Conservation (phyloP, 2,329 filamentous ascomycete genomes). For the Scedosporium minutisporum region DNA sequence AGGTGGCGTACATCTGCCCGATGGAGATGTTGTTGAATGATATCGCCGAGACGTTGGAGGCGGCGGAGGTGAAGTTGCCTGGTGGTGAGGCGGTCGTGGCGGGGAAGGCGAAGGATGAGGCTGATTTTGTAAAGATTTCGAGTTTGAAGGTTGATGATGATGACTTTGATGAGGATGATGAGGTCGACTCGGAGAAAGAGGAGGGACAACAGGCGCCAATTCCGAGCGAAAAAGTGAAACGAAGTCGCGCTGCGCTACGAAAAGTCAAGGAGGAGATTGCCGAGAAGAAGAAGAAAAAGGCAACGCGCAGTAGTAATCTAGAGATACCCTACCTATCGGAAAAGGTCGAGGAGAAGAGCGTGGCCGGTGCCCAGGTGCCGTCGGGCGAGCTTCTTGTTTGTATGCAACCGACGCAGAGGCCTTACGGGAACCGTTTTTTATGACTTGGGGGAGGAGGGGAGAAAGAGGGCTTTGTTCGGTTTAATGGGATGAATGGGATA, state of each 20-base stretch:
- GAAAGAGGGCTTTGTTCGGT: background rate
- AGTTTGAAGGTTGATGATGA: background rate
- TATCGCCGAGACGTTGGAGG: slow-evolving; percentile 69
- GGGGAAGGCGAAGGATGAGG: background rate
- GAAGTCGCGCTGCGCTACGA: background rate
- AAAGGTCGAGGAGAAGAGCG: slow-evolving; percentile 5
- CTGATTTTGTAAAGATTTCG: slow-evolving; percentile 6
- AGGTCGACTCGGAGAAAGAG: background rate
- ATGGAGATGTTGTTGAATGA: slow-evolving; percentile 87
- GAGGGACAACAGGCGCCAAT: background rate
- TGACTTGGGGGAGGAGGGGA: background rate
- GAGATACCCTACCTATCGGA: slow-evolving; percentile 1
- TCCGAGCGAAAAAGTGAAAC: background rate
- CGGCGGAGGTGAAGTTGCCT: slow-evolving; percentile 60
- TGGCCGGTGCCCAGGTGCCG: background rate
- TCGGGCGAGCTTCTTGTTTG: background rate
- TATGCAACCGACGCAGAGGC: background rate
- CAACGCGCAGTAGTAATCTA: background rate
- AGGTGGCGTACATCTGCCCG: slow-evolving; percentile 83
- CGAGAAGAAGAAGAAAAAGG: background rate
- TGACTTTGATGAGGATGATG: background rate
- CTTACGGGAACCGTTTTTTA: background rate
- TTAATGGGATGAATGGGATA: background rate
- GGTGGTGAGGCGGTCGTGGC: slow-evolving; percentile 36
- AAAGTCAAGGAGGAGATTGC: background rate